phyloP scores from a whole-genome alignment of 768 basidiomycete genomes.

The Zangia roseola region DNA sequence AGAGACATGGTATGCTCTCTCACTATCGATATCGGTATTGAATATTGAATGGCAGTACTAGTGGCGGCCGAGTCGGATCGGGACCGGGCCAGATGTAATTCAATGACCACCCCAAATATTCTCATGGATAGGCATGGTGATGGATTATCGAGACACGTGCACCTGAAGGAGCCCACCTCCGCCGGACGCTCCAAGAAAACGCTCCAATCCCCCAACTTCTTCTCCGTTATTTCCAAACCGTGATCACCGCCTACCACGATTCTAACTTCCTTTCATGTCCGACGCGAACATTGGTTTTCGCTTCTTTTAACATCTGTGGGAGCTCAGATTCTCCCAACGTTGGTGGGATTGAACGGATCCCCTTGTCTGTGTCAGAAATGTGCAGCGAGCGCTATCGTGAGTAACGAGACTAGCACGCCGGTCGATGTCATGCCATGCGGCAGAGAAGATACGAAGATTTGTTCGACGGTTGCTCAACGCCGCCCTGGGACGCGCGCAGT shows the following conservation, averaged over 20 bases:
- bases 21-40: no score
- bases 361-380: slow-evolving; percentile 11
- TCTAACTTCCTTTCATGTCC: not conserved
- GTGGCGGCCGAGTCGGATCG: not conserved
- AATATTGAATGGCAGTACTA: no score
- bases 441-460: slow-evolving; percentile 14
- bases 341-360: slow-evolving; percentile 13
- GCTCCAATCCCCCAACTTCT: slow-evolving; percentile 2
- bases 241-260: not conserved
- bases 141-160: slow-evolving; percentile 5
- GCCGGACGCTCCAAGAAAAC: not conserved
- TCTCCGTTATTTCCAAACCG: not conserved
- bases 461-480: slow-evolving; percentile 9
- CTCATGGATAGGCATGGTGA: no score
- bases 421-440: slow-evolving; percentile 13
- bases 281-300: not conserved
- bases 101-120: no score
- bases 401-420: not conserved
- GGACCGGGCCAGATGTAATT: no score
- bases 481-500: slow-evolving; percentile 13
- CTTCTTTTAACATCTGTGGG: slow-evolving; percentile 1
- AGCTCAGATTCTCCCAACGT: slow-evolving; percentile 11
- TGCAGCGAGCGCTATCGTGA: slow-evolving; percentile 2
- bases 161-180: slow-evolving; percentile 3
- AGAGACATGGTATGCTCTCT: slow-evolving; percentile 40